Evolutionary conservation across 2,329 filamentous ascomycete genomes (phyloP).

Genomic region (Pseudocercospora vitis): DNA sequence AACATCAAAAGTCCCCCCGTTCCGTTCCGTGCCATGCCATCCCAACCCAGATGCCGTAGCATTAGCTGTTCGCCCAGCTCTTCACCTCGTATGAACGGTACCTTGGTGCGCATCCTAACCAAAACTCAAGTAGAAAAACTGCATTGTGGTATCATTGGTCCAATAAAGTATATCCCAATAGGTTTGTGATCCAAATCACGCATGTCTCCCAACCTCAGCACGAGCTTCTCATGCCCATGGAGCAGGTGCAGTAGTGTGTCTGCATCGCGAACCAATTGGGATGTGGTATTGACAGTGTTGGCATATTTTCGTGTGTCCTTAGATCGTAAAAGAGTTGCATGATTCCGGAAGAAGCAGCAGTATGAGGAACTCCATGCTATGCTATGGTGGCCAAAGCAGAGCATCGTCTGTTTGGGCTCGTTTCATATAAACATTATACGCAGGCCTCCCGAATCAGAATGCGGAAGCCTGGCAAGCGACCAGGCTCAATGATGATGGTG

Average conservation of each 20-base stretch:
- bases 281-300: too few relatives aligned
- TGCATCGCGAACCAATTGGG: too few relatives aligned
- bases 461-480: conserved; percentile 1
- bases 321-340: conserved; percentile 9
- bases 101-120: conserved; percentile 8
- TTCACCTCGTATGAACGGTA: conserved; percentile 1
- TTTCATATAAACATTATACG: conserved; percentile 15
- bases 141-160: conserved; percentile 18
- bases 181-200: background rate
- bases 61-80: conserved; percentile 3
- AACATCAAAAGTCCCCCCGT: background rate
- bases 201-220: too few relatives aligned
- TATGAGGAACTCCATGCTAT: conserved; percentile 8
- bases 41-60: background rate
- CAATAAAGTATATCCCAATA: conserved; percentile 9
- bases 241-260: background rate
- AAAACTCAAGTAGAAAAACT: conserved; percentile 8
- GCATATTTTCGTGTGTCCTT: conserved; percentile 12
- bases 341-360: conserved; percentile 8
- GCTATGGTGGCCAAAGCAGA: conserved; percentile 9
- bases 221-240: conserved; percentile 10
- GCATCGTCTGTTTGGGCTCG: conserved; percentile 7
- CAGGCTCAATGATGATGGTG: conserved; percentile 26
- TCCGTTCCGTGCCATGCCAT: too few relatives aligned
- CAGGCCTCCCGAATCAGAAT: conserved; percentile 4